A percentile compares a stretch with the other conserved stretches of the same genome.
Evolutionary conservation across 2,329 filamentous ascomycete genomes (phyloP).

Genomic region (Ceratocystis lukuohia): DNA sequence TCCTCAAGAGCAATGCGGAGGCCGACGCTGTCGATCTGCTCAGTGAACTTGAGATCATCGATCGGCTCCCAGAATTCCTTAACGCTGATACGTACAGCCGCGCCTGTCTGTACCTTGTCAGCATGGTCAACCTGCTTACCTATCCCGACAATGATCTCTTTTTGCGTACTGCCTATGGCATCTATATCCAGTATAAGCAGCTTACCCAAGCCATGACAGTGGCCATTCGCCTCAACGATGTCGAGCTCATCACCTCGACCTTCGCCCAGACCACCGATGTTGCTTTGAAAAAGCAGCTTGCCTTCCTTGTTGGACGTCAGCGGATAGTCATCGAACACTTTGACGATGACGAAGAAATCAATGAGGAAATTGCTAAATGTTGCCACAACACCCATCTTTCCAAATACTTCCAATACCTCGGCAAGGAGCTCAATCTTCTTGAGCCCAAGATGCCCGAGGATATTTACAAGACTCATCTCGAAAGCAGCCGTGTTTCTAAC

Average conservation of each 20-base stretch:
- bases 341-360: constrained; percentile 51
- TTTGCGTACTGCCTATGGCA: constrained; percentile 78
- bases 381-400: constrained; percentile 77
- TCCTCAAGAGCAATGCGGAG: constrained; percentile 93
- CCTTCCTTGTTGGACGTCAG: constrained; percentile 83
- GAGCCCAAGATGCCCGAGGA: constrained; percentile 96
- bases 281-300: constrained; percentile 80
- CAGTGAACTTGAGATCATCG: constrained; percentile 95
- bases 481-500: constrained; percentile 83
- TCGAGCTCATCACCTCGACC: constrained; percentile 66
- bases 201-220: constrained; percentile 86
- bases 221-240: constrained; percentile 84
- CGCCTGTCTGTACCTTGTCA: constrained; percentile 96
- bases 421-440: constrained; percentile 90
- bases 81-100: constrained; percentile 88
- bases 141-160: constrained; percentile 97
- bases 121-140: constrained; percentile 94
- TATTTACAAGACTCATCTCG: constrained; percentile 97
- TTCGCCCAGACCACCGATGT: constrained; percentile 70
- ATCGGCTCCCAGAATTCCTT: constrained; percentile 74
- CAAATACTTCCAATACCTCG: constrained; percentile 85
- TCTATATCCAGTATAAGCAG: constrained; percentile 88
- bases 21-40: constrained; percentile 94
- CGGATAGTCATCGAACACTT: constrained; percentile 66
- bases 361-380: constrained; percentile 65